Evolutionary conservation across 2,329 filamentous ascomycete species (phyloP).

Genomic region (Aureobasidium sp.): DNA sequence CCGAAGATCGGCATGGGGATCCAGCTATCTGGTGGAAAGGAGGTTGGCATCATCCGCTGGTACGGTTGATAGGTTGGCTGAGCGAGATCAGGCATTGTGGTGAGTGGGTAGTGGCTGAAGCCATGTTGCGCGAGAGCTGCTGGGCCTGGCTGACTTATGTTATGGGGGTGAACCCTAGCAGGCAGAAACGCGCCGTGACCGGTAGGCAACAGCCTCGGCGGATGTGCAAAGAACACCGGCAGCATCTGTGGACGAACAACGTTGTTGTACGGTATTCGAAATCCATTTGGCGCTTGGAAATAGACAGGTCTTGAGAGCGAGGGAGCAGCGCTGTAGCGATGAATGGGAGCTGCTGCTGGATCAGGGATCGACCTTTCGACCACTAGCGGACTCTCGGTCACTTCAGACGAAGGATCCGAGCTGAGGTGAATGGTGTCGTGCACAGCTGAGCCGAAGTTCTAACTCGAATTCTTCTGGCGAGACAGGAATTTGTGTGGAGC

Average conservation of each 20-base stretch:
- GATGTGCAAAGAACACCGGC: background rate
- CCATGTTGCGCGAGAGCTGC: background rate
- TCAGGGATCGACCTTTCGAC: too few species aligned
- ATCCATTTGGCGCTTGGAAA: background rate
- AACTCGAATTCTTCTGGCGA: background rate
- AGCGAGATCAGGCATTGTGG: background rate
- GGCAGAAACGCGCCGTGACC: background rate
- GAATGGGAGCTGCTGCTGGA: background rate
- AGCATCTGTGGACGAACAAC: background rate
- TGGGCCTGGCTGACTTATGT: background rate
- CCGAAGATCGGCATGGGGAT: background rate
- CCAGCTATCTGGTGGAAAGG: background rate
- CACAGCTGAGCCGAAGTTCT: background rate
- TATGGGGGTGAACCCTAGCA: background rate
- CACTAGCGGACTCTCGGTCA: background rate
- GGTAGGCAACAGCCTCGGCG: background rate
- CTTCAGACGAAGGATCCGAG: background rate
- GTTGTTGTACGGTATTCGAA: background rate
- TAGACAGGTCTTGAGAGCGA: background rate
- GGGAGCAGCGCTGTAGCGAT: background rate
- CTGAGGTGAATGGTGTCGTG: background rate
- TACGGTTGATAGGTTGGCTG: background rate
- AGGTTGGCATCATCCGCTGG: background rate
- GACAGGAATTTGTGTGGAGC: slow-evolving; percentile 8
- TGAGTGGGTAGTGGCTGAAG: background rate